A percentile compares a stretch with the other conserved stretches of the same genome.
phyloP scores from a whole-genome alignment of 441 rosid genomes.

The Erodium moschatum region DNA sequence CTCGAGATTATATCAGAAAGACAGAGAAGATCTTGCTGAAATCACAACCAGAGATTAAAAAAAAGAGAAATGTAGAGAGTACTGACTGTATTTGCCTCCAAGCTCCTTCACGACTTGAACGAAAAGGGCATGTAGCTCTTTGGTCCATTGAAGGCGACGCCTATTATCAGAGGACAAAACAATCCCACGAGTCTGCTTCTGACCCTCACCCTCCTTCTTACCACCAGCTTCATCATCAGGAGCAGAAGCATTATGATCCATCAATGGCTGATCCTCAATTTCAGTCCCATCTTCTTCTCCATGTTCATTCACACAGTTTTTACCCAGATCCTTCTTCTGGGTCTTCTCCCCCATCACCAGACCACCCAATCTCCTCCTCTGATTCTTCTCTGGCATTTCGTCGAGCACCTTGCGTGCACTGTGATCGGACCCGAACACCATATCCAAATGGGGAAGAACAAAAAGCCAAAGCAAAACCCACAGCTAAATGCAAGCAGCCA shows the following conservation, averaged over 20 bases:
- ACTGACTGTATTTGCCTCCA: conserved; percentile 31
- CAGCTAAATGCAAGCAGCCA: neutral
- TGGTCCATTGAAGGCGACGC: conserved; percentile 29
- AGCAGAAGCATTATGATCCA: neutral
- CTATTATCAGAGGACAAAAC: conserved; percentile 11
- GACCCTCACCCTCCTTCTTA: neutral
- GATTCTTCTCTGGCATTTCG: neutral
- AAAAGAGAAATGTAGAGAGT: neutral
- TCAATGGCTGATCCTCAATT: conserved; percentile 9
- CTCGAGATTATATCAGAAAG: neutral
- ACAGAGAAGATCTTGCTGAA: neutral
- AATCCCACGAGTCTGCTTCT: conserved; percentile 8
- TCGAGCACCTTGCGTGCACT: conserved; percentile 8
- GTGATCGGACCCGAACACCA: neutral
- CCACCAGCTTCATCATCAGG: too few relatives aligned
- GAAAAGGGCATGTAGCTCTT: conserved; percentile 24
- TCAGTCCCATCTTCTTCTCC: conserved; percentile 16
- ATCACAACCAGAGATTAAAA: neutral
- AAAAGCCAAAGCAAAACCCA: conserved; percentile 1
- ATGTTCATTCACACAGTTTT: neutral
- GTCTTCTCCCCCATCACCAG: neutral
- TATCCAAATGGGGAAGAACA: neutral
- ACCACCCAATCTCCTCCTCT: too few relatives aligned
- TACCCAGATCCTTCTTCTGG: neutral
- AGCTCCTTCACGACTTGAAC: conserved; percentile 22